Evolutionary conservation across 2,329 filamentous ascomycete species (phyloP).

Genomic region (Talaromyces verruculosus): DNA sequence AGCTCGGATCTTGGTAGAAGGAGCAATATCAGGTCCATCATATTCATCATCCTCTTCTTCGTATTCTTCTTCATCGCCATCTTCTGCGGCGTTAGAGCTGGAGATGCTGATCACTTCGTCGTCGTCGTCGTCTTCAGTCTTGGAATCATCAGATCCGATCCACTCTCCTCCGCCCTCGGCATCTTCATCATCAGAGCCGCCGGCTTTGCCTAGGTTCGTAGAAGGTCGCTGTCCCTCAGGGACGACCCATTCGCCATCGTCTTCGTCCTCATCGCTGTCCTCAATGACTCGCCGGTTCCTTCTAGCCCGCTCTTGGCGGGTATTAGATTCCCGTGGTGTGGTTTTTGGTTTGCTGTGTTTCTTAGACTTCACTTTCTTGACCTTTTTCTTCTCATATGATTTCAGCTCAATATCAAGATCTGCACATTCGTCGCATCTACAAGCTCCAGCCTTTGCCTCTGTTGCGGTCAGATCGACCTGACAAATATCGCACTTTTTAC

Average conservation of each 20-base stretch:
- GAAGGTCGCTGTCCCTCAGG: conserved; percentile 62
- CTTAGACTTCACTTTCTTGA: conserved; percentile 42
- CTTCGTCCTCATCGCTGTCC: conserved; percentile 60
- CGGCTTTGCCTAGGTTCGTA: conserved; percentile 68
- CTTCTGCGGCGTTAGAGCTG: conserved; percentile 23
- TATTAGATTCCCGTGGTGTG: conserved; percentile 22
- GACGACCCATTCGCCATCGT: conserved; percentile 74
- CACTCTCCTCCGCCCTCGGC: conserved; percentile 83
- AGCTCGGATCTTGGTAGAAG: conserved; percentile 87
- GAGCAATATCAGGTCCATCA: conserved; percentile 45
- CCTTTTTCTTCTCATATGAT: conserved; percentile 37
- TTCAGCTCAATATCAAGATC: conserved; percentile 65
- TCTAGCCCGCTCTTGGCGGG: conserved; percentile 30
- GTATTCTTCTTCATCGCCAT: conserved; percentile 37
- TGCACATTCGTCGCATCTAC: conserved; percentile 70
- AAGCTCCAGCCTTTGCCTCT: conserved; percentile 54
- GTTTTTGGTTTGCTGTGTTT: background rate
- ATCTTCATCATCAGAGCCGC: conserved; percentile 83
- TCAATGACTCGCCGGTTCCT: conserved; percentile 48
- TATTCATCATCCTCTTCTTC: conserved; percentile 41
- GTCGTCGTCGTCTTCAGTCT: conserved; percentile 41
- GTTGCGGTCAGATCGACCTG: conserved; percentile 64
- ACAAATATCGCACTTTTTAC: conserved; percentile 81
- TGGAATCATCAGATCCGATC: conserved; percentile 70
- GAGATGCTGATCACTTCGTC: conserved; percentile 25